Conservation (phyloP, 306 rosid genomes). For the Biancaea sappan region DNA sequence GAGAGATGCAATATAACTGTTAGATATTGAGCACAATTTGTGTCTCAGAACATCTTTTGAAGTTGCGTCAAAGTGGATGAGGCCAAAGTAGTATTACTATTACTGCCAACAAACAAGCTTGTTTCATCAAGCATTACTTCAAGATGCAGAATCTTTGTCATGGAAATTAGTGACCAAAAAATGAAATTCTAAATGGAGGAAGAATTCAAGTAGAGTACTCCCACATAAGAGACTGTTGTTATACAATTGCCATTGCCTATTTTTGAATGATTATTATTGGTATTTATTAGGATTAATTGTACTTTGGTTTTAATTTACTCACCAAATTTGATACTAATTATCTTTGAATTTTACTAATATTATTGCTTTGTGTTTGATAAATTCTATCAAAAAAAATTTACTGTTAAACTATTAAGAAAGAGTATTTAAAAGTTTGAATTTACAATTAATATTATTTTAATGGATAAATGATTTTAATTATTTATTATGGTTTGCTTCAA, state of each 20-base stretch:
- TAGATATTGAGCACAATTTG: neutral
- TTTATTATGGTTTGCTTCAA: no score
- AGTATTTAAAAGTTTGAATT: no score
- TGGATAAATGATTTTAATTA: no score
- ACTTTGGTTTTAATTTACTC: neutral
- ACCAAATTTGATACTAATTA: no score
- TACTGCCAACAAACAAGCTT: neutral
- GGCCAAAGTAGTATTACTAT: neutral
- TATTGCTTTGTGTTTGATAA: no score
- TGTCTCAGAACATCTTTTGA: neutral
- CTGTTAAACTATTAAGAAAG: no score
- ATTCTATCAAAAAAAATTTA: no score
- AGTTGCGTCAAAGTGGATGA: conserved; percentile 7
- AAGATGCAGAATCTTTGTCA: neutral
- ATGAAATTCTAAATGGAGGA: neutral
- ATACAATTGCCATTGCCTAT: neutral
- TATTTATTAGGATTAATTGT: neutral
- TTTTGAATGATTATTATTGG: neutral
- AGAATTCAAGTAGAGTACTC: neutral
- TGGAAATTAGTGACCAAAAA: neutral
- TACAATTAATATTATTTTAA: no score
- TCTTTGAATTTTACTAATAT: no score
- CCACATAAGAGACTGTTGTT: neutral
- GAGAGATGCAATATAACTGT: neutral
- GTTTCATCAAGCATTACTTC: neutral